Percentiles rank a stretch among this genome's conserved stretches.
phyloP scores from a whole-genome alignment of 176 grass and related monocot genomes.

The Panicum miliaceum region DNA sequence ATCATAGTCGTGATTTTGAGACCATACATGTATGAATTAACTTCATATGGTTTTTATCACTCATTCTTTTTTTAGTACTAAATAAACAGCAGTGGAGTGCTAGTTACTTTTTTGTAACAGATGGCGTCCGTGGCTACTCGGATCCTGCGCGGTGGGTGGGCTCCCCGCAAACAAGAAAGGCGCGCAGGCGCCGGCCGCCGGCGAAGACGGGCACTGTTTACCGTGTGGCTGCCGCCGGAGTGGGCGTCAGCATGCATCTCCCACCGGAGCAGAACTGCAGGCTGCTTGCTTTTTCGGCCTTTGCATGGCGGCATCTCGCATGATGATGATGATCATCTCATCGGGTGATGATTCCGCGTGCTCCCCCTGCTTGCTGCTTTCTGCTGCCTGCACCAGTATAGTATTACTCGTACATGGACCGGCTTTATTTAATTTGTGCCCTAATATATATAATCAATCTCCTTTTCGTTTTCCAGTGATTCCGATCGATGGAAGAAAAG shows the following conservation, averaged over 20 bases:
- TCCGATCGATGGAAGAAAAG: background rate
- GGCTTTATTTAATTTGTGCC: background rate
- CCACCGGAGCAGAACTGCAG: background rate
- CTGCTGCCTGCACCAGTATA: background rate
- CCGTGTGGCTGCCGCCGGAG: slow-evolving; percentile 1
- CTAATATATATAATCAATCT: background rate
- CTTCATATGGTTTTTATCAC: no score
- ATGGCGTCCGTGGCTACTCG: background rate
- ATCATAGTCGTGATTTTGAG: no score
- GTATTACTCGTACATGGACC: background rate
- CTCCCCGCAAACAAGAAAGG: background rate
- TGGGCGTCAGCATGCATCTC: background rate
- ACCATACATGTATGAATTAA: no score
- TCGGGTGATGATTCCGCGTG: slow-evolving; percentile 9
- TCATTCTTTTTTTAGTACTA: no score
- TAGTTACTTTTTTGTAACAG: no score
- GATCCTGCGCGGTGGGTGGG: background rate
- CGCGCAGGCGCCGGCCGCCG: background rate
- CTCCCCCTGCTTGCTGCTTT: background rate
- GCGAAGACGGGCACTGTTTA: background rate
- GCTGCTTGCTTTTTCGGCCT: background rate
- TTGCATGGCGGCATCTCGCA: background rate
- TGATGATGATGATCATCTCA: background rate
- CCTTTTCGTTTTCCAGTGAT: background rate
- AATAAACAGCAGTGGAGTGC: no score